Evolutionary conservation across 1,284 basidiomycete species (phyloP), one percentile per base, ranked within the genome.

Genomic region (Heterobasidion parviporum): DNA sequence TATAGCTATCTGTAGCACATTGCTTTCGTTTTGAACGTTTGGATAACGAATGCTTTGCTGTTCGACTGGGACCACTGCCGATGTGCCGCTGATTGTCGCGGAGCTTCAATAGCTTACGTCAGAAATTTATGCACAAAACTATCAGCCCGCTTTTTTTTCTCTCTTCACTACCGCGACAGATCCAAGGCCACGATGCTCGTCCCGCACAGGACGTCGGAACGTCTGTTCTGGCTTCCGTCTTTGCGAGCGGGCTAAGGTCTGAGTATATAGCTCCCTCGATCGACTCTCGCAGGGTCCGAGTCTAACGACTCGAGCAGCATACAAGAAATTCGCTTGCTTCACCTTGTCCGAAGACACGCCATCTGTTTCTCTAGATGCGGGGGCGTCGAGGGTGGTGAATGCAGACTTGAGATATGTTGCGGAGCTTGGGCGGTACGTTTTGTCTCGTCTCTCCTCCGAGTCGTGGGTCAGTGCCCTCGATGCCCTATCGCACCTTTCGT

Each of bases 201-300:
- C 61, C 68, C 78, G 64, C 58, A 78, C 76, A 71, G 38, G n/a
- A 41, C n/a, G 66, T 65, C 52, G 32, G 38, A 41, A 41, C n/a
- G 66, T 65, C 52, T 32, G 8, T 43, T 34, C 26, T 45, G 58
- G 59, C 59, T 56, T 70, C 68, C 68, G 59, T 64, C 50, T 55
- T 77, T 62, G 69, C 74, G 77, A 80, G 79, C 75, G 78, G 79
- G 78, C 72, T 72, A 82, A 80, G 79, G 79, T 82, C 80, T 81
- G 81, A 81, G 78, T 66, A 71, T 78, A 60, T 61, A 72, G 75
- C 76, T 72, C 68, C 73, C 72, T 72, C 56, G 72, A 77, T 73
- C 62, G 78, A 67, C 76, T 74, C 76, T 79, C 68, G 73, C 72
- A 48, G 78, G 72, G 76, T 68, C 74, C 72, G 67, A 73, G 69